Evolutionary conservation across 2,329 filamentous ascomycete species (phyloP).

Genomic region (Immersiporthe knoxdaviesiana): DNA sequence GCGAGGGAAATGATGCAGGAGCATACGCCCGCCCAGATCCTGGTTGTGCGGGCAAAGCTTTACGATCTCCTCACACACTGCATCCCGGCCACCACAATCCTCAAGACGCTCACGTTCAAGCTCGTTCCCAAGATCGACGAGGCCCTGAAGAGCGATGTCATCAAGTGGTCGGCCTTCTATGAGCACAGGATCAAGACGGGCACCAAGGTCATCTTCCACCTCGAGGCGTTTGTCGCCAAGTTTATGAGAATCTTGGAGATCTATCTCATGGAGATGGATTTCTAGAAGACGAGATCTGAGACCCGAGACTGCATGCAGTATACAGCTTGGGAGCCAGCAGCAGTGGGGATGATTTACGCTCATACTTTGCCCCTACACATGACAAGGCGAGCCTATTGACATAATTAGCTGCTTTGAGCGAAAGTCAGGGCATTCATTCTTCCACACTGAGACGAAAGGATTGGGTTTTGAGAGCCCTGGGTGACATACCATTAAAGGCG

Average conservation of each 20-base stretch:
- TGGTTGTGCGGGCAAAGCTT: slow-evolving; percentile 89
- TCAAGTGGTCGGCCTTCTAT: slow-evolving; percentile 96
- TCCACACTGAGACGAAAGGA: not conserved
- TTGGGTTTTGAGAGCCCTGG: not conserved
- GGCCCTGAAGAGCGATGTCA: slow-evolving; percentile 84
- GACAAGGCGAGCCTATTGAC: not conserved
- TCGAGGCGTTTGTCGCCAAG: slow-evolving; percentile 98
- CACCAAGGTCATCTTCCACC: slow-evolving; percentile 94
- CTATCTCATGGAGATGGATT: slow-evolving; percentile 85
- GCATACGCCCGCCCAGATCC: slow-evolving; percentile 84
- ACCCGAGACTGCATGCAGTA: not conserved
- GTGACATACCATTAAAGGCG: slow-evolving; percentile 4
- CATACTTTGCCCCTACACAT: not conserved
- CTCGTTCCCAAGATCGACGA: slow-evolving; percentile 87
- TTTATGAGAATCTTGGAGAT: slow-evolving; percentile 97
- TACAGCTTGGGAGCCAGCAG: not conserved
- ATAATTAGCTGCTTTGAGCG: not conserved
- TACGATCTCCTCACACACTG: slow-evolving; percentile 97
- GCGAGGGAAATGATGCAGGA: slow-evolving; percentile 94
- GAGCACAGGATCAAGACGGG: slow-evolving; percentile 93
- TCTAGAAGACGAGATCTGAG: slow-evolving; percentile 43
- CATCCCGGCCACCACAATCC: slow-evolving; percentile 90
- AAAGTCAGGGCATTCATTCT: not conserved
- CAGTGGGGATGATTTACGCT: not conserved
- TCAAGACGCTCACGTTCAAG: slow-evolving; percentile 95